Conservation (phyloP, 2,329 filamentous ascomycete species). For the Xylariales sp. region DNA sequence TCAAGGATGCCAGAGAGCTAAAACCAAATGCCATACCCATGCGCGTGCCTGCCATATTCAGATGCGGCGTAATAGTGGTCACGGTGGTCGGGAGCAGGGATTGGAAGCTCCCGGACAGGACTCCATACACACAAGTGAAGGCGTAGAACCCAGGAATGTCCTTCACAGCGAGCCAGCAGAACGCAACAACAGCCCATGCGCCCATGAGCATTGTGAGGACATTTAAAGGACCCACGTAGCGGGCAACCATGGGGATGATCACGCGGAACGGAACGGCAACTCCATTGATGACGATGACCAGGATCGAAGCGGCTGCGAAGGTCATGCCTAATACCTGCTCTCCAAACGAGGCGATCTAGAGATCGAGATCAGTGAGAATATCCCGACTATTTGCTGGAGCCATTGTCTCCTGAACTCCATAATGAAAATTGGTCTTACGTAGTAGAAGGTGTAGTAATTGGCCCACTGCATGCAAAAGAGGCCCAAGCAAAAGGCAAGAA, state of each 20-base stretch:
- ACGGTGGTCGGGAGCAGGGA: conserved; percentile 34
- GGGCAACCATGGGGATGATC: conserved; percentile 29
- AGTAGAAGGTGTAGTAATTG: conserved; percentile 40
- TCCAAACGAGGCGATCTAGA: conserved; percentile 28
- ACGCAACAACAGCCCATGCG: conserved; percentile 25
- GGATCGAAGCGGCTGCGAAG: conserved; percentile 26
- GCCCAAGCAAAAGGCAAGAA: conserved; percentile 27
- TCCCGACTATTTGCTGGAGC: too few species aligned
- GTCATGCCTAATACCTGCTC: conserved; percentile 26
- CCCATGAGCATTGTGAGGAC: conserved; percentile 23
- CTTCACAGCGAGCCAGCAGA: conserved; percentile 33
- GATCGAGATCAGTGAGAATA: too few species aligned
- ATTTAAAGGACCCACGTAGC: conserved; percentile 31
- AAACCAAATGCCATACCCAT: conserved; percentile 37
- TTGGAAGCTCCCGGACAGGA: conserved; percentile 30
- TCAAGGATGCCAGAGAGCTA: conserved; percentile 30
- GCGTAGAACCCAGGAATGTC: conserved; percentile 27
- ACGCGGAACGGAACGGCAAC: conserved; percentile 33
- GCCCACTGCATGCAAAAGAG: conserved; percentile 34
- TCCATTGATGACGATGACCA: conserved; percentile 36
- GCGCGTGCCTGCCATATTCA: conserved; percentile 33
- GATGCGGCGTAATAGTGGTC: conserved; percentile 31
- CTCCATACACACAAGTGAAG: conserved; percentile 29
- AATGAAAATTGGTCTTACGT: conserved; percentile 21
- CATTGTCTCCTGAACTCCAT: not conserved